These are phyloP conservation scores for Crithidia thermophila DNA, from an alignment of 208 protist genomes.

Conservation along the genomic window DNA sequence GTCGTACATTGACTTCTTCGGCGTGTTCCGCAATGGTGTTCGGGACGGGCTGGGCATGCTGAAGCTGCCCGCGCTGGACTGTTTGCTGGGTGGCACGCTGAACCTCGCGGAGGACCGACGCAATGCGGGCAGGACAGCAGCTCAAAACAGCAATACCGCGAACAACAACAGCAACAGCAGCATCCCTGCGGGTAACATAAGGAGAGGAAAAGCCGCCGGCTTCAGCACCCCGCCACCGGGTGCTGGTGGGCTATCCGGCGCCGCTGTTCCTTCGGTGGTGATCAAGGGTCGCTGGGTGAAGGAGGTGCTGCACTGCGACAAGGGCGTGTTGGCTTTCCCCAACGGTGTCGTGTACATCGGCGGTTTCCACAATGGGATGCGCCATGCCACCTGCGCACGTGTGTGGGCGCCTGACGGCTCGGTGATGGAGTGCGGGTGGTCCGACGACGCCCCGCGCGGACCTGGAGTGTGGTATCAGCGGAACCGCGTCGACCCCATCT, in stretches of 20 bases:
- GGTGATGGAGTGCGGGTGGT: constrained; percentile 70
- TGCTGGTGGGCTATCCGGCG: no score
- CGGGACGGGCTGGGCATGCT: constrained; percentile 77
- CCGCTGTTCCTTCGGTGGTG: constrained; percentile 33
- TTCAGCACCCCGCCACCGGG: no score
- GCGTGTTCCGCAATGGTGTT: constrained; percentile 73
- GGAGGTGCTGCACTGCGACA: constrained; percentile 60
- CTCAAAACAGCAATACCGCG: neutral
- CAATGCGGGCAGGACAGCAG: neutral
- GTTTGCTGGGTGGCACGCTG: constrained; percentile 21
- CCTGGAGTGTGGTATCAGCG: constrained; percentile 64
- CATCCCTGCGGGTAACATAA: neutral
- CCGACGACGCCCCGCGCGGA: constrained; percentile 57
- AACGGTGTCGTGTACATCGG: constrained; percentile 83
- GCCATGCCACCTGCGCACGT: constrained; percentile 26
- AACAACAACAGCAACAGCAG: neutral
- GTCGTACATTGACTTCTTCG: constrained; percentile 68
- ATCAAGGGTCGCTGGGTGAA: constrained; percentile 72
- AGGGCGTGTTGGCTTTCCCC: constrained; percentile 73
- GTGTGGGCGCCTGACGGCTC: constrained; percentile 80
- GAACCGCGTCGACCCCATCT: constrained; percentile 52
- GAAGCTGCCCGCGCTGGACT: constrained; percentile 45
- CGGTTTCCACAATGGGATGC: constrained; percentile 49
- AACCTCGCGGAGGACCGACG: constrained; percentile 12
- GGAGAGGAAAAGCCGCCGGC: neutral